Base-by-base conservation (phyloP, 768 basidiomycete genomes). In the Chalciporus chontae region DNA sequence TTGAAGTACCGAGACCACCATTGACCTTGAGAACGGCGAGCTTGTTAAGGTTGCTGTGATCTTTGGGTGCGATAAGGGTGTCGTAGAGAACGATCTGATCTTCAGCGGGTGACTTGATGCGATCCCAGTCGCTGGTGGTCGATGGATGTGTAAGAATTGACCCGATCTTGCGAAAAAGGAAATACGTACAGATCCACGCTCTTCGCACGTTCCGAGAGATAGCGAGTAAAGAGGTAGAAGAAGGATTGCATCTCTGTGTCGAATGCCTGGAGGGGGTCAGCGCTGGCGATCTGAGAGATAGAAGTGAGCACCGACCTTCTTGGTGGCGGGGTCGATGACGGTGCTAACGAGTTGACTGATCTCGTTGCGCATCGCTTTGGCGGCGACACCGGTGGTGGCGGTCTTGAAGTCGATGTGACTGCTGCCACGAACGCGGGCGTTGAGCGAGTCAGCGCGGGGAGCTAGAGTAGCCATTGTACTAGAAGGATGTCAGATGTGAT, bases 281-380 rank as follows among this genome's bases (percentile, higher is more conserved):
- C 36, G 48, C 13, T 9, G 43, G 52, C 37, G 51, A n/a, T 40
- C 40, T 41, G 34, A 50, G 21, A 21, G 47, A 14, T 47, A 13
- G 39, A 14, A 23, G 17, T 23, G 38, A 38, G 18, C 34, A 60
- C 55, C 47, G 49, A 91, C 94, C 85, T 87, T 91, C 75, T 88
- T 90, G 48, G 87, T 86, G 36, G 76, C 67, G 26, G 81, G 77
- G 56, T 97, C 90, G 55, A 82, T 76, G 65, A 95, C 89, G 54
- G 85, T 86, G 66, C 78, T 75, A 64, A 97, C 92, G 78, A 99
- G 89, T 65, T 83, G 83, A 70, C 87, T 87, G 73, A 99, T 87
- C 76, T 98, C 96, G 68, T 97, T 96, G 76, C 93, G 85, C 95
- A 97, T 97, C 48, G 93, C 78, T 76, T 96, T 97, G 58, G 90